Evolutionary conservation across 1,284 basidiomycete species (phyloP), one percentile per base, ranked within the genome.

Genomic region (Mycosarcoma mackinlayi): DNA sequence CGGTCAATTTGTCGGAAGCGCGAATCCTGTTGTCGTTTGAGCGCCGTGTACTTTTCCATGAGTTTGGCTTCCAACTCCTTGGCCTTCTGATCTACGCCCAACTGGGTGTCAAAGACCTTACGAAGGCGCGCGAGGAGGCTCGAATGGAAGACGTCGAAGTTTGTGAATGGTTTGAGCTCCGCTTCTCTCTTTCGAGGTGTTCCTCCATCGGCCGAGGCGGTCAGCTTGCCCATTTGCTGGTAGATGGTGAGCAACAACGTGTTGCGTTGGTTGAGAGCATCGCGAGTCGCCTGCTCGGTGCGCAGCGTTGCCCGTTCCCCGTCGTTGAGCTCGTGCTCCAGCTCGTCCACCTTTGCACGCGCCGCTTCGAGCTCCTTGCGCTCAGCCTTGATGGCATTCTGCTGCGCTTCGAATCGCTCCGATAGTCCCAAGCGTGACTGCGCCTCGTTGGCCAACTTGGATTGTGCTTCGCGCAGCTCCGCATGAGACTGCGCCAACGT

Each of bases 111-210:
- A 44, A 88, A 90, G 58, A 98, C 88, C 0, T 88, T 86, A 74
- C 93, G 92, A 45, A 98, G 86, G 7, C 94, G 88, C 1, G 89
- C 88, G 76, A 96, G 89, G n/a, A 98, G 87, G 70, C 92, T 93
- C 83, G 97, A 93, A 74, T 94, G 92, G 87, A 98, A 98, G 57
- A 94, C 90, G 65, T 87, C 85, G 80, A 98, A 98, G 85, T 96
- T 95, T 30, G 91, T 92, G 82, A 92, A 93, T 0, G 93, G 92
- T 78, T 93, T 93, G 3, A 91, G 91, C 81, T 94, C 92, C 0
- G 89, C 88, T 21, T 67, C 34, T 72, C 80, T 49, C 59, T 76
- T 81, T 58, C 86, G 82, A 77, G 68, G 57, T 21, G 62, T 68
- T 14, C 39, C 92, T 27, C 61, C 53, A n/a, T 70, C 61, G 4